These are phyloP conservation scores for Fusarium ramigenum DNA, from an alignment of 2,329 filamentous ascomycete species.

Conservation along the genomic window DNA sequence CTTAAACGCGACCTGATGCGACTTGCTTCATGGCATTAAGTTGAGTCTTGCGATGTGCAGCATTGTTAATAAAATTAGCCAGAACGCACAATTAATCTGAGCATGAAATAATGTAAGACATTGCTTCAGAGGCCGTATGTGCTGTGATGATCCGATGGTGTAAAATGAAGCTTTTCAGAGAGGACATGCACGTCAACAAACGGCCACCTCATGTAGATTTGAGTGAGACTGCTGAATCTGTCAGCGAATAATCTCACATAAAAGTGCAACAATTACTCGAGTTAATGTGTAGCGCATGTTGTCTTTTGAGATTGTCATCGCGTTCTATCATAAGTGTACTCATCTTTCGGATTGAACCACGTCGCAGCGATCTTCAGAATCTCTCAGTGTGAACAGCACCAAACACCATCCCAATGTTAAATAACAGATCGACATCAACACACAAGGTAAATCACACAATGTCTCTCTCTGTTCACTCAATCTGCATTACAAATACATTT, in stretches of 20 bases:
- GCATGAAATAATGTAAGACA: accelerated
- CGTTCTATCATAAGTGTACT: background rate
- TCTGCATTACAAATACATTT: slow-evolving; percentile 9
- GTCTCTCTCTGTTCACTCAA: background rate
- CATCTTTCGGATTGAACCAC: background rate
- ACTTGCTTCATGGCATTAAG: accelerated
- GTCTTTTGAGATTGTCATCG: background rate
- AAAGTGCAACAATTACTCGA: accelerated
- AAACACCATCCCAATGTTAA: accelerated
- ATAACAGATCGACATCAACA: background rate
- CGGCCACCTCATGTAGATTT: accelerated
- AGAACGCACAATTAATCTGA: accelerated
- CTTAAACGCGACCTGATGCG: accelerated
- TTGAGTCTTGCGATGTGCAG: accelerated
- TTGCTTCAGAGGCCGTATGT: accelerated
- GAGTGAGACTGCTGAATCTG: accelerated
- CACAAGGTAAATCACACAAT: accelerated
- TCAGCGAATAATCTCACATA: accelerated
- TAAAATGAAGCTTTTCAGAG: background rate
- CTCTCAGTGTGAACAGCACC: background rate
- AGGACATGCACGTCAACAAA: accelerated
- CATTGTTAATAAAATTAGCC: accelerated
- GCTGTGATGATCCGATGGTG: accelerated
- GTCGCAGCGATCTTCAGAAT: too few relatives aligned
- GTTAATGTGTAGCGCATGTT: accelerated